A percentile compares a stretch with the other conserved stretches of the same genome.
These are phyloP conservation scores for Saturnispora serradocipensis DNA, from an alignment of 805 yeast species.

Conservation along the genomic window DNA sequence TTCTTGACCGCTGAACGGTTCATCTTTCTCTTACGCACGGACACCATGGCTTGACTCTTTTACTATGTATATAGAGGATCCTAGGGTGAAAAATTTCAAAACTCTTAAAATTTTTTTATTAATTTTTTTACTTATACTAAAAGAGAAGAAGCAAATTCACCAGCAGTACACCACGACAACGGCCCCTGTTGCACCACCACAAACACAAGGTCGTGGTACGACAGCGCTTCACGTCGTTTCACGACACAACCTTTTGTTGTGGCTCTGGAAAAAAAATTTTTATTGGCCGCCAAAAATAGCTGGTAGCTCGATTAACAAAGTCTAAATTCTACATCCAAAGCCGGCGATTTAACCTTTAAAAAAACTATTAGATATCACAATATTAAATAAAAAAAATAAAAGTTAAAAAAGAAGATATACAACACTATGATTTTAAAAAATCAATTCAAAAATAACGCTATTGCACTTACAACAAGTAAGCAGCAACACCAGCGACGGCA, in stretches of 20 bases:
- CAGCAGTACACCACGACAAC: too few species aligned
- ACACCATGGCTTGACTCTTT: conserved; percentile 21
- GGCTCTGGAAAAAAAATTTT: too few species aligned
- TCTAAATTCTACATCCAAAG: too few species aligned
- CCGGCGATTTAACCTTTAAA: not conserved
- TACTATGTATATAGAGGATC: not conserved
- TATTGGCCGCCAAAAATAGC: too few species aligned
- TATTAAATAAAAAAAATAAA: not conserved
- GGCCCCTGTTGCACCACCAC: too few species aligned
- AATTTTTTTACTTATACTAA: too few species aligned
- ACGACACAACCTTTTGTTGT: too few species aligned
- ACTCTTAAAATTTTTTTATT: not conserved
- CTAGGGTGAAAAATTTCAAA: not conserved
- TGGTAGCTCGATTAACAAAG: too few species aligned
- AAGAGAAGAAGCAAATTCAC: too few species aligned
- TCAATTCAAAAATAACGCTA: not conserved
- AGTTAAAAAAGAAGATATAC: conserved; percentile 1
- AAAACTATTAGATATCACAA: conserved; percentile 3
- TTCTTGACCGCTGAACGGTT: conserved; percentile 64
- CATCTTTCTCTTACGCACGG: conserved; percentile 80
- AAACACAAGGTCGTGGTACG: too few species aligned
- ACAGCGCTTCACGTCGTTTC: too few species aligned
- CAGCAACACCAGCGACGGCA: conserved; percentile 32
- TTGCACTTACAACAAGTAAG: conserved; percentile 30
- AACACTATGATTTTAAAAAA: not conserved